Percentiles rank a stretch among this genome's conserved stretches.
phyloP scores from a whole-genome alignment of 2,329 filamentous ascomycete genomes.

The Fusarium goolgardi region DNA sequence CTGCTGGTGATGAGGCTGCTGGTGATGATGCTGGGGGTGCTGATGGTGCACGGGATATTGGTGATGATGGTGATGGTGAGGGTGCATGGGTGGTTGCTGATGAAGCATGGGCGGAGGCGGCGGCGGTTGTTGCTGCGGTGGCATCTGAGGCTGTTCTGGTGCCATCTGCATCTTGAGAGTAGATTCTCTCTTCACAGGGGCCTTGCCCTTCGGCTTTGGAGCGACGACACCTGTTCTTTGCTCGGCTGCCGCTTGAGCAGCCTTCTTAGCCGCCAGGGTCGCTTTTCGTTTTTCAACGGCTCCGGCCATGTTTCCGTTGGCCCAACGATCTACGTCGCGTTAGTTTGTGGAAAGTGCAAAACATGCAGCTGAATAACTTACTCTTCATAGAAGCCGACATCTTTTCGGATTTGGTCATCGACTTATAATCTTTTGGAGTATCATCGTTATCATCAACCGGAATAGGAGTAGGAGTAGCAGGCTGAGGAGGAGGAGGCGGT shows the following conservation, averaged over 20 bases:
- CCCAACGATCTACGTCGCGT: slow-evolving; percentile 64
- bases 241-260: slow-evolving; percentile 57
- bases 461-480: slow-evolving; percentile 24
- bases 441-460: slow-evolving; percentile 54
- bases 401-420: slow-evolving; percentile 74
- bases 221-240: slow-evolving; percentile 52
- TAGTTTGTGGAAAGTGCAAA: slow-evolving; percentile 40
- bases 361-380: slow-evolving; percentile 50
- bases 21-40: slow-evolving; percentile 31
- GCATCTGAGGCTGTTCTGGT: slow-evolving; percentile 32
- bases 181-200: slow-evolving; percentile 51
- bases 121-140: slow-evolving; percentile 23
- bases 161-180: slow-evolving; percentile 44
- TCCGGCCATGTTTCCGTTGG: slow-evolving; percentile 68
- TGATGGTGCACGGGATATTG: slow-evolving; percentile 34
- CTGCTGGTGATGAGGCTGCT: slow-evolving; percentile 34
- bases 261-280: slow-evolving; percentile 70
- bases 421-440: slow-evolving; percentile 65
- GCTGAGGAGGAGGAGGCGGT: slow-evolving; percentile 8
- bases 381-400: slow-evolving; percentile 75
- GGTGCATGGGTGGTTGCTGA: slow-evolving; percentile 34
- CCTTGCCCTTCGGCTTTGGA: slow-evolving; percentile 55
- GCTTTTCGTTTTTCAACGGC: slow-evolving; percentile 71
- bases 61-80: slow-evolving; percentile 29
- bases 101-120: slow-evolving; percentile 28